Evolutionary conservation across 2,329 filamentous ascomycete species (phyloP).

Genomic region (Ophiocordyceps camponoti-leonardi): DNA sequence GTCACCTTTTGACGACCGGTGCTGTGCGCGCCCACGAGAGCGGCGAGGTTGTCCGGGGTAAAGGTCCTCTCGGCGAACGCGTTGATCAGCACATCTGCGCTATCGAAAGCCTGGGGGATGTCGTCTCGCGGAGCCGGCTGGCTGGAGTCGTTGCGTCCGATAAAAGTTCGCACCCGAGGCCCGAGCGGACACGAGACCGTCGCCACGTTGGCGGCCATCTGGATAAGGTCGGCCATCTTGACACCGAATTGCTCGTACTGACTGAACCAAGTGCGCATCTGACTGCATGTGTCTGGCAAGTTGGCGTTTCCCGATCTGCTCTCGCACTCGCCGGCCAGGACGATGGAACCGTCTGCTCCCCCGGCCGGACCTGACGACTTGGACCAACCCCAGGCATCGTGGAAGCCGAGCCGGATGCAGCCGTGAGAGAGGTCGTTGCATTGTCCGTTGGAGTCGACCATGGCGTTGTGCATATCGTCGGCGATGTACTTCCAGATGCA

Average conservation of each 20-base stretch:
- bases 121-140: conserved; percentile 19
- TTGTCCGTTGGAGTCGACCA: conserved; percentile 14
- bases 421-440: conserved; percentile 22
- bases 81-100: conserved; percentile 23
- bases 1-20: conserved; percentile 27
- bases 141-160: conserved; percentile 28
- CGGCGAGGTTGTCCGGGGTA: conserved; percentile 25
- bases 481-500: conserved; percentile 23
- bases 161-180: conserved; percentile 28
- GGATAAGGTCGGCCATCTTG: conserved; percentile 33
- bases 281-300: conserved; percentile 21
- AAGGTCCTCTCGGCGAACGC: conserved; percentile 35
- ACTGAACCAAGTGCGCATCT: conserved; percentile 18
- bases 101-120: conserved; percentile 22
- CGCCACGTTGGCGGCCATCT: conserved; percentile 29
- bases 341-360: conserved; percentile 26
- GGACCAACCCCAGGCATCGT: conserved; percentile 24
- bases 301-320: conserved; percentile 24
- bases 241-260: conserved; percentile 22
- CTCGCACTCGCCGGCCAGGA: conserved; percentile 19
- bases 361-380: conserved; percentile 7
- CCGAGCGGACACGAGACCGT: conserved; percentile 24
- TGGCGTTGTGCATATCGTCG: conserved; percentile 16
- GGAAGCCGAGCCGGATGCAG: conserved; percentile 26
- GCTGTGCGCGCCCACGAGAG: conserved; percentile 34